Evolutionary conservation across 257 asterid species (phyloP), one percentile per base, ranked within the genome.

Genomic region (Linderniella brevidens): DNA sequence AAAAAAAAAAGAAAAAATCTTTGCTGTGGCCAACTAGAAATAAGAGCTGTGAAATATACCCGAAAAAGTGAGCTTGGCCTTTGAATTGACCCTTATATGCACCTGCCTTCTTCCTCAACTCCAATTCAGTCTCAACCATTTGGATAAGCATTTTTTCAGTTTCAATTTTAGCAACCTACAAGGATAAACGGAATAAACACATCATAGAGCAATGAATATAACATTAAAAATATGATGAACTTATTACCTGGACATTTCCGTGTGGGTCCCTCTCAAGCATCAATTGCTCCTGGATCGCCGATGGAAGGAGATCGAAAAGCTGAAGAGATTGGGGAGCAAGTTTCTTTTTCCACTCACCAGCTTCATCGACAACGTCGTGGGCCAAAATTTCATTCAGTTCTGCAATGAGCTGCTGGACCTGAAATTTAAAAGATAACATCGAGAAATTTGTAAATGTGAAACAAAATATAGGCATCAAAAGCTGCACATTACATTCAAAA

Each of bases 231-330:
- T 38, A 50, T 3, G 14, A 8, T 13, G 52, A 36, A 43, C 13
- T 46, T 50, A n/a, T n/a, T n/a, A 83, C 95, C 92, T 90, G 98
- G 54, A 90, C 99, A 63, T 90, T 90, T 52, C 99, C 99, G 14
- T 90, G 96, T 48, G 99, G 99, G 67, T 90, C 99, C 68, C 99
- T 90, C 76, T 90, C 96, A 14, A 90, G 99, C 75, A 90, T 58
- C 77, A 90, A 51, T 57, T 90, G 99, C 41, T 85, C 99, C 65
- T 90, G 94, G 62, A 90, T 90, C 50, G 93, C 86, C 16, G 66
- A 60, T 43, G 99, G 99, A 42, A 90, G 71, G 29, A 90, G 15
- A 35, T 90, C 94, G 61, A 90, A 90, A 29, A 90, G 99, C 70
- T 75, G 64, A 45, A 57, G 77, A 53, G 73, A 79, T 53, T 73